phyloP scores from a whole-genome alignment of 2,329 filamentous ascomycete genomes.

The Aspergillus felis region DNA sequence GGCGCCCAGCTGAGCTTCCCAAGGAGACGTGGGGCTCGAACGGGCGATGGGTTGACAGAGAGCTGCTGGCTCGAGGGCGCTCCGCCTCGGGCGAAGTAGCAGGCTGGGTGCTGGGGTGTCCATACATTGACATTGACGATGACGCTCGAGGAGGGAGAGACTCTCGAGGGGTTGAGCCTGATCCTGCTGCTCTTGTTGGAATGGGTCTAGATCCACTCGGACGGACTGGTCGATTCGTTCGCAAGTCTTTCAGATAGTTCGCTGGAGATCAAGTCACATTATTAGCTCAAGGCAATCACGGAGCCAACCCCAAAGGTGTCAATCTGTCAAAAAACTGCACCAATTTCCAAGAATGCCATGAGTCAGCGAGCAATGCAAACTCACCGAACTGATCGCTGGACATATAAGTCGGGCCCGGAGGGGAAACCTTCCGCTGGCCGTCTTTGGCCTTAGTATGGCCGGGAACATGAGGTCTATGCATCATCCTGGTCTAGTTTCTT shows the following conservation, averaged over 20 bases:
- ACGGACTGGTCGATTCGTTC: constrained; percentile 53
- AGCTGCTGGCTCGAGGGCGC: constrained; percentile 36
- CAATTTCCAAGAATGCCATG: constrained; percentile 14
- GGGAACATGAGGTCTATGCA: constrained; percentile 31
- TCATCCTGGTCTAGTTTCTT: constrained; percentile 24
- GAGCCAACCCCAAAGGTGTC: constrained; percentile 11
- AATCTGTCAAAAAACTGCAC: constrained; percentile 14
- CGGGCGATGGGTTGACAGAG: constrained; percentile 38
- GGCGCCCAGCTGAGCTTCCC: constrained; percentile 30
- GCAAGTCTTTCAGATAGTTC: constrained; percentile 57
- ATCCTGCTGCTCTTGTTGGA: constrained; percentile 45
- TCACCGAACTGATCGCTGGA: constrained; percentile 45
- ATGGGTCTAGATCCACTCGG: constrained; percentile 59
- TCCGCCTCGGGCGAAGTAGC: constrained; percentile 16
- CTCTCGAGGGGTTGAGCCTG: constrained; percentile 21
- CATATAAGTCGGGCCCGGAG: constrained; percentile 46
- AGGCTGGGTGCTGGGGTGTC: constrained; percentile 14
- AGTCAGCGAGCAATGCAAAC: constrained; percentile 21
- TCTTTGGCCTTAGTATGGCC: constrained; percentile 29
- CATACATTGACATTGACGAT: constrained; percentile 41
- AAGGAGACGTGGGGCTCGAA: constrained; percentile 26
- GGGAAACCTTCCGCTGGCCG: constrained; percentile 43
- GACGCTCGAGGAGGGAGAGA: constrained; percentile 39
- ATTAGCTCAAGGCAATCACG: not conserved
- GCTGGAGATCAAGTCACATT: constrained; percentile 37